Evolutionary conservation across 257 asterid genomes (phyloP).

Genomic region (Phtheirospermum japonicum): DNA sequence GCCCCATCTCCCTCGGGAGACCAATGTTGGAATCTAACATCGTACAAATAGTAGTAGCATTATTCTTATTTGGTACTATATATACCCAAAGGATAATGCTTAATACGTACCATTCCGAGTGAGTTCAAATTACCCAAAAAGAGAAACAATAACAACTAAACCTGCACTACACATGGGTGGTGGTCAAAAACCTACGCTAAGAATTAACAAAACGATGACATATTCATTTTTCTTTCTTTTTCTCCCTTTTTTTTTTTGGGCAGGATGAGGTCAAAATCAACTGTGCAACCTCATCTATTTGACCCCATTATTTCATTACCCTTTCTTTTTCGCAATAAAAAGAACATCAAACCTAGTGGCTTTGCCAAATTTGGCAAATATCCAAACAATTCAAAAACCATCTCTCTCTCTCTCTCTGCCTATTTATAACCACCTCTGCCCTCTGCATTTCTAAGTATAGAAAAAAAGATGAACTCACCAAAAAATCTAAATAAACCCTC

Average conservation of each 20-base stretch:
- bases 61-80: no score
- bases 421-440: background rate
- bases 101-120: no score
- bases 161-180: no score
- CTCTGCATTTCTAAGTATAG: background rate
- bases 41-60: no score
- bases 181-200: constrained; percentile 26
- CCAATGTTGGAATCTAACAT: no score
- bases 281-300: constrained; percentile 22
- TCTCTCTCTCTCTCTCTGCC: background rate
- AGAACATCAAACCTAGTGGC: constrained; percentile 25
- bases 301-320: background rate
- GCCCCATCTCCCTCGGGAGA: no score
- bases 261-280: constrained; percentile 17
- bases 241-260: background rate
- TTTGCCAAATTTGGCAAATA: constrained; percentile 44
- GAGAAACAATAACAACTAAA: no score
- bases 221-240: no score
- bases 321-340: background rate
- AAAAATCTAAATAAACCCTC: constrained; percentile 20
- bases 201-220: constrained; percentile 20
- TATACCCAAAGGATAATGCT: no score
- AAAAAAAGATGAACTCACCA: no score
- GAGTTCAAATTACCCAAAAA: no score
- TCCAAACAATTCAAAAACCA: background rate